Base-by-base conservation (phyloP, 2,329 filamentous ascomycete genomes). In the Colletotrichum sp. region DNA sequence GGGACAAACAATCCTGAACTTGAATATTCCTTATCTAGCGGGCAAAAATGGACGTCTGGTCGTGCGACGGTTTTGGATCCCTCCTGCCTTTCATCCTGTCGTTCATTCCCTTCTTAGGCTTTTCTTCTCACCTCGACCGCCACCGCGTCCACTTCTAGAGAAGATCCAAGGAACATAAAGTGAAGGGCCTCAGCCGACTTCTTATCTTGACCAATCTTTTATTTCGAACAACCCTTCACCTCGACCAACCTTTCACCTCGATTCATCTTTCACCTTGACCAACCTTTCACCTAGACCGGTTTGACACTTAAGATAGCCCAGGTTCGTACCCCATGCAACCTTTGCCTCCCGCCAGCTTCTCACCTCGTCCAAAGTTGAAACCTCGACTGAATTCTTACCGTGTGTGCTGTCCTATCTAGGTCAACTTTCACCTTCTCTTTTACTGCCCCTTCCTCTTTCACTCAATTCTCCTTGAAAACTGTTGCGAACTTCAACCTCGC, bases 51-150 rank as follows among this genome's bases (percentile, higher is more conserved):
- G 5, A n/a, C 18, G 18, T 44, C 39, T 44, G 1, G 18, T 44
- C 4, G 0, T n/a, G 9, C 1, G 18, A 44, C 2, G 0, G 1
- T n/a, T 0, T 10, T 44, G 1, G 18, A 44, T 6, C 39, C 18
- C 39, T 44, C 9, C 39, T 44, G 5, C 18, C 39, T 44, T n/a
- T 44, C 0, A 44, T 2, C 9, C 1, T n/a, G 39, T n/a, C 5
- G 39, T 44, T 12, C 39, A 44, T 44, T 22, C 44, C 2, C 1
- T 22, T 22, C 10, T 22, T 22, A 0, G 9, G 2, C 10, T 22
- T 22, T n/a, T 48, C 10, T 48, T 48, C 10, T 48, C 10, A 48
- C 18, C 18, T 48, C 18, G 5, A 13, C 18, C 18, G 18, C 4
- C 18, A 48, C 0, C 39, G 1, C 18, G 5, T 22, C 9, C 44